Base-by-base conservation (phyloP, 2,329 filamentous ascomycete species). In the Reticulascus tulasneorum region DNA sequence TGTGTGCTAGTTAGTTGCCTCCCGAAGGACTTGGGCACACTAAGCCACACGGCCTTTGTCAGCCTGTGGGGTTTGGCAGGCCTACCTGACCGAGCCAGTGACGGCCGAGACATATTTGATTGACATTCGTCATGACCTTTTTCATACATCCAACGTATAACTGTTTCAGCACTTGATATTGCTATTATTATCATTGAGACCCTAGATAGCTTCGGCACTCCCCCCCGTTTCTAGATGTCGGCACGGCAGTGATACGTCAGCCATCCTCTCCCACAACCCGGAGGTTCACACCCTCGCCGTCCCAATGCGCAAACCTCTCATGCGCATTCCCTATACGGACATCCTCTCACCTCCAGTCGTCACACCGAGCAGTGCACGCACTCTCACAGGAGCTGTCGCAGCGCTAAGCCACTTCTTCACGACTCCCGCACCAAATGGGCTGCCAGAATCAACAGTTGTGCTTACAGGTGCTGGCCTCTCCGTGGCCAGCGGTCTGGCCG, bases 271-370 rank as follows among this genome's bases (percentile, higher is more conserved):
- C 13, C 5, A 27, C 25, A n/a, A 28, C 25, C 9, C 27, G 7
- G n/a, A 29, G n/a, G n/a, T n/a, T 28, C 20, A 24, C 21, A 25
- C 37, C 32, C 24, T 33, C 40, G 33, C 31, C n/a, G n/a, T n/a
- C 29, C 29, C 44, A 33, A 83, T 85, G 79, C 74, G 73, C 61
- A 84, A 77, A 61, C 76, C 83, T 51, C 75, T 88, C 40, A 82
- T 95, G 67, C 82, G 89, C 49, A 94, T 97, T 52, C 91, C 91
- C 40, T 97, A 91, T 59, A 95, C 88, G 54, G 81, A 86, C 47
- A 82, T 86, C 26, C 74, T 96, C 37, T 80, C 90, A 17, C 68
- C 82, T 18, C 85, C 90, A 4, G 75, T 73, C 34, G 81, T 93
- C 55, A 73, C 88, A 42, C 93, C 93, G 5, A 61, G 72, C 30